phyloP scores from a whole-genome alignment of 169 alveolate genomes.

The Eimeria falciformis region DNA sequence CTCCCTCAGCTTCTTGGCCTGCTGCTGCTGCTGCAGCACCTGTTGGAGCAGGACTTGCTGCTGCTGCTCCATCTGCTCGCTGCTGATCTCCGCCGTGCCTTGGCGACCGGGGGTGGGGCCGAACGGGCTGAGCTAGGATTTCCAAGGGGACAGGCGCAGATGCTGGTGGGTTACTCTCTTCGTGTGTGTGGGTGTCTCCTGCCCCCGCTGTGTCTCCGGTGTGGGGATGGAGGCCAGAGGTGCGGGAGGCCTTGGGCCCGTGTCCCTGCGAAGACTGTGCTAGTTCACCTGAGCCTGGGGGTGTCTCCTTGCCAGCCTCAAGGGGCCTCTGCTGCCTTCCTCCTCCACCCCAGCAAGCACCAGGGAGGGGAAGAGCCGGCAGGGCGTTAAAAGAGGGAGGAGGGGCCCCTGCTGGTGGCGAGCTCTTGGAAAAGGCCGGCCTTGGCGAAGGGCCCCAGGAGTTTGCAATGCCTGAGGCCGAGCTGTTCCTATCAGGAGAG shows the following conservation, averaged over 20 bases:
- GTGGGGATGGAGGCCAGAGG: conserved; percentile 35
- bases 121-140: too few species aligned
- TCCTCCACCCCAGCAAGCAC: not conserved
- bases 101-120: too few species aligned
- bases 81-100: too few species aligned
- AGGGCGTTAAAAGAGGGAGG: not conserved
- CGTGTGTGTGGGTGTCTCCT: not conserved
- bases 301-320: not conserved
- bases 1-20: conserved; percentile 1
- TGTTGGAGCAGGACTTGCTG: not conserved
- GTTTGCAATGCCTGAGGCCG: too few species aligned
- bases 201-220: conserved; percentile 2
- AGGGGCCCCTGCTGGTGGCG: conserved; percentile 7
- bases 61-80: not conserved
- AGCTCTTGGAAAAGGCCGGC: not conserved
- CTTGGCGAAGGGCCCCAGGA: conserved; percentile 5
- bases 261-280: not conserved
- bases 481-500: too few species aligned
- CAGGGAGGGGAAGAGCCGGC: not conserved
- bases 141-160: too few species aligned
- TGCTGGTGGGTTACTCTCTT: conserved; percentile 17
- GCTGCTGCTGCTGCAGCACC: not conserved
- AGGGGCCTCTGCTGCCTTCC: not conserved
- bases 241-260: conserved; percentile 54
- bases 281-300: not conserved